Percentiles rank a stretch among this genome's conserved stretches.
These are phyloP conservation scores for Amylostereum chailletii DNA, from an alignment of 1,284 basidiomycete genomes.

Conservation along the genomic window DNA sequence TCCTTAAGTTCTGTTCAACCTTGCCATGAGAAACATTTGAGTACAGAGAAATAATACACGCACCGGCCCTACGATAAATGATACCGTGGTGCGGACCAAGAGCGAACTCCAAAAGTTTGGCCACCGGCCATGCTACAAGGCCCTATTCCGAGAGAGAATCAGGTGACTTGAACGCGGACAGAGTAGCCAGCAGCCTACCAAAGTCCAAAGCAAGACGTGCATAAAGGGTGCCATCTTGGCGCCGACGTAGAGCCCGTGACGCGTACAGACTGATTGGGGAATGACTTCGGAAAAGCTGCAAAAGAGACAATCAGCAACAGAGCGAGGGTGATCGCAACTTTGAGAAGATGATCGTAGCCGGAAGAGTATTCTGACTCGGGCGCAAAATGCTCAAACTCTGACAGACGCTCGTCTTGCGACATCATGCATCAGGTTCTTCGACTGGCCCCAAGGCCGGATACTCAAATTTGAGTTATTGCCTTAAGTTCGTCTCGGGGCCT, in stretches of 20 bases:
- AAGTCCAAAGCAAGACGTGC: constrained; percentile 54
- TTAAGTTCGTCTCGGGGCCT: no score
- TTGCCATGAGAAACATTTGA: not conserved
- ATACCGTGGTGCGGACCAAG: constrained; percentile 60
- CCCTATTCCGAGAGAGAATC: constrained; percentile 31
- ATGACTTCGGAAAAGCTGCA: constrained; percentile 84
- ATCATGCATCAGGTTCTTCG: no score
- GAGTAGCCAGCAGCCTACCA: constrained; percentile 36
- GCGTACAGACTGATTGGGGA: constrained; percentile 83
- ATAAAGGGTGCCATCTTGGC: constrained; percentile 85
- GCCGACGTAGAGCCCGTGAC: constrained; percentile 87
- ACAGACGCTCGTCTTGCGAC: no score
- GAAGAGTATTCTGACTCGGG: no score
- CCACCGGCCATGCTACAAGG: constrained; percentile 75
- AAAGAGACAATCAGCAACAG: not conserved
- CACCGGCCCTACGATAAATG: constrained; percentile 41
- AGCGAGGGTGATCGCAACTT: not conserved
- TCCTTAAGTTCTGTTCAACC: constrained; percentile 50
- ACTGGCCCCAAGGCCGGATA: no score
- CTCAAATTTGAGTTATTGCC: no score
- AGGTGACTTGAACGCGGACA: not conserved
- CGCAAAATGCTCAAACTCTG: no score
- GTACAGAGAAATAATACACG: not conserved
- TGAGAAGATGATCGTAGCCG: no score
- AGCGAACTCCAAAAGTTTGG: constrained; percentile 56